Base-by-base conservation (phyloP, 1,284 basidiomycete genomes). In the Fistulinella cinereoalba region DNA sequence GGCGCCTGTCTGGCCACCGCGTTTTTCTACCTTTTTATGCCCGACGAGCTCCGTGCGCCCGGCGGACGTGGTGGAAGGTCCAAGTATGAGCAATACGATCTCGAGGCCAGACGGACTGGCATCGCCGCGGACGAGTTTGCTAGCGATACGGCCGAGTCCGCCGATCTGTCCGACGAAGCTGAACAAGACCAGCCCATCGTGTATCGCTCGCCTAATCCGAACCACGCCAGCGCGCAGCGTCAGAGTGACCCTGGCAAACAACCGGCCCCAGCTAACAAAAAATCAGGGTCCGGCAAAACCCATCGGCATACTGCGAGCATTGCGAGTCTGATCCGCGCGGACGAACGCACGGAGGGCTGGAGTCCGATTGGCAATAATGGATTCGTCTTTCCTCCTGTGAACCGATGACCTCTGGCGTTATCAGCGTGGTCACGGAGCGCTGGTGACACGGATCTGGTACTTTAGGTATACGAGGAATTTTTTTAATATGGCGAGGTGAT, bases 1-100 rank as follows among this genome's bases (percentile, higher is more conserved):
- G 96, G 96, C 7, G 92, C 91, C 0, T 97, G 94, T 64, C 78
- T 99, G 48, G 87, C 93, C 18, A 87, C 88, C 13, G 77, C 81
- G 12, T 85, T 80, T 61, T 99, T 98, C 76, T 97, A 96, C 71
- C 67, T 90, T 56, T 86, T 87, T 70, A 81, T 96, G 57, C 91
- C 92, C 0, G 81, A 89, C 52, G 83, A 88, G 50, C 76, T 93
- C 54, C 81, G 80, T 13, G 75, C 79, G 9, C 68, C 75, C 0
- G 69, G 71, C 1, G 75, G 78, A 1, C 68, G 64, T 19, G 70
- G 69, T 13, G 58, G 13, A 27, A 69, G 77, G 25, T 77, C 74
- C 46, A 89, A 89, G 64, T 88, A 90, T 58, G 83, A 85, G 54
- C 65, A 79, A 16, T 90, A 89, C 61, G 88, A 87, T 57, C 66